Percentiles rank a stretch among this genome's conserved stretches.
Conservation (phyloP, 2,329 filamentous ascomycete genomes). For the Aspergillus hiratsukae region DNA sequence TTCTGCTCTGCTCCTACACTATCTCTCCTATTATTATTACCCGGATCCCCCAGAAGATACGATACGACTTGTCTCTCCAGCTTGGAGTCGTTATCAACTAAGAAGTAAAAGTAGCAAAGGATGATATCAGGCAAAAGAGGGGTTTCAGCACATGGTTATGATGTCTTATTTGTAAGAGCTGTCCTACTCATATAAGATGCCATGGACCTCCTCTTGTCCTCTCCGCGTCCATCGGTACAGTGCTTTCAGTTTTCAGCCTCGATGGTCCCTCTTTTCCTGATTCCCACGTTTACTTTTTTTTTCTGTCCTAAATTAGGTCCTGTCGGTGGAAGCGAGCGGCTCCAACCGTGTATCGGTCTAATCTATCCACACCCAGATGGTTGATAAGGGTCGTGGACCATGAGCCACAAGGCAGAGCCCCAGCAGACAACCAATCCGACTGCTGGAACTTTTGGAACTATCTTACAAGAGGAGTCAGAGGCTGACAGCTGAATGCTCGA, state of each 20-base stretch:
- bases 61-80: background rate
- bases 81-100: background rate
- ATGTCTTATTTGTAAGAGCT: background rate
- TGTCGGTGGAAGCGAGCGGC: background rate
- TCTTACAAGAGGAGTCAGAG: background rate
- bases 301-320: background rate
- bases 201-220: background rate
- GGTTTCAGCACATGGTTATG: background rate
- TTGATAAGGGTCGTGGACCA: background rate
- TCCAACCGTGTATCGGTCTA: background rate
- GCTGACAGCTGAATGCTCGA: background rate
- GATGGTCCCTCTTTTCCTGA: background rate
- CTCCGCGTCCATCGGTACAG: background rate
- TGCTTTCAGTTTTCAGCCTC: too few relatives aligned
- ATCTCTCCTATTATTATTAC: background rate
- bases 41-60: background rate
- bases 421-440: background rate
- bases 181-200: background rate
- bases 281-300: background rate
- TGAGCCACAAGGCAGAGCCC: background rate
- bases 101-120: background rate
- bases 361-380: too few relatives aligned
- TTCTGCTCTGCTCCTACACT: background rate
- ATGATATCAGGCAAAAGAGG: background rate
- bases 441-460: background rate